Evolutionary conservation across 176 grass and related monocot genomes (phyloP).

Genomic region (Otatea glauca): DNA sequence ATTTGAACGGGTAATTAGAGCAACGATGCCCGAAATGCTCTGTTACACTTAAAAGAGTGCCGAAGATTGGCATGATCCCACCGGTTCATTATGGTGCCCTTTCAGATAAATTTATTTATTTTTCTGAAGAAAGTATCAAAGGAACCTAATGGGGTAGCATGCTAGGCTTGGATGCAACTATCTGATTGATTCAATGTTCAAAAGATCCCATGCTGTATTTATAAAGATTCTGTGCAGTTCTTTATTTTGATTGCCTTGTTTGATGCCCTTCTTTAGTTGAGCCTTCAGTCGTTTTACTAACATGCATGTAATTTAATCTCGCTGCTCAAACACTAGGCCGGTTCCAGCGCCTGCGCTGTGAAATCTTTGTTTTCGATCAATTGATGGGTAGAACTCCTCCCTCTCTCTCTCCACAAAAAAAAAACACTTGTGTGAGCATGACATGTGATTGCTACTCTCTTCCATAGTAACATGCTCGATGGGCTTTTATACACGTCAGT

Average conservation of each 20-base stretch:
- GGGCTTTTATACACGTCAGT: neutral
- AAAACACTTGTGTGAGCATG: too few species aligned
- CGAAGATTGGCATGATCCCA: neutral
- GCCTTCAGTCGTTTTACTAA: too few species aligned
- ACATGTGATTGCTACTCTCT: neutral
- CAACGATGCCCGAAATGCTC: too few species aligned
- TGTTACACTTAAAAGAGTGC: too few species aligned
- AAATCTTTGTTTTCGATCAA: too few species aligned
- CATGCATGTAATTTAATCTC: too few species aligned
- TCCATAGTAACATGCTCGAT: neutral
- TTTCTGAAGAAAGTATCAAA: neutral
- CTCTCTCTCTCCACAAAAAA: too few species aligned
- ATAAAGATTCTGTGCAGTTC: neutral
- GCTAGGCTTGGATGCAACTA: neutral
- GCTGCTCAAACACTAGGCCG: too few species aligned
- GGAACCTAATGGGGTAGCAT: neutral
- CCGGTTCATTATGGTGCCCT: neutral
- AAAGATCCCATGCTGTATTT: neutral
- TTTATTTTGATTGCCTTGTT: neutral
- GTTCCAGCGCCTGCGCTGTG: too few species aligned
- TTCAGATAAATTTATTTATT: neutral
- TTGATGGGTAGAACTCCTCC: too few species aligned
- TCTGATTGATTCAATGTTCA: neutral
- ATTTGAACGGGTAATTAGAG: neutral
- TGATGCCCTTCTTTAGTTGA: neutral